These are phyloP conservation scores for Lizonia empirigonia DNA, from an alignment of 2,329 filamentous ascomycete species.

Conservation along the genomic window DNA sequence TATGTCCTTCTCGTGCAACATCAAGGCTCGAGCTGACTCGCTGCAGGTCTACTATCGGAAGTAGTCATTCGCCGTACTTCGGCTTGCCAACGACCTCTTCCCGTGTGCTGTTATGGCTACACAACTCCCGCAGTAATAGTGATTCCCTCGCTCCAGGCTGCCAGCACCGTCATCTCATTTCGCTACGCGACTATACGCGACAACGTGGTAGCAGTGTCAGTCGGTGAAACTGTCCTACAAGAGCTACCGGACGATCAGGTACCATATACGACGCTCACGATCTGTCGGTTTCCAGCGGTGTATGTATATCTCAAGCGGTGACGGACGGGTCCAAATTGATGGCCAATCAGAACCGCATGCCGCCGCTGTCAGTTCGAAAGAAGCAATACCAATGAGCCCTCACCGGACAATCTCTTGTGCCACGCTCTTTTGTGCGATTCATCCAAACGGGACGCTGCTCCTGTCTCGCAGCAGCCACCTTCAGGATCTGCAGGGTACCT, in stretches of 20 bases:
- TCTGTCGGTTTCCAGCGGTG: conserved; percentile 19
- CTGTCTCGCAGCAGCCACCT: conserved; percentile 22
- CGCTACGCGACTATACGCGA: conserved; percentile 8
- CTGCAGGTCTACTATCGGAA: conserved; percentile 57
- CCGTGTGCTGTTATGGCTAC: not conserved
- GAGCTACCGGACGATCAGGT: not conserved
- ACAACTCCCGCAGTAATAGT: not conserved
- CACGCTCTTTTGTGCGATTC: conserved; percentile 20
- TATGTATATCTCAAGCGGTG: conserved; percentile 24
- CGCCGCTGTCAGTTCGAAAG: conserved; percentile 7
- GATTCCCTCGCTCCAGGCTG: not conserved
- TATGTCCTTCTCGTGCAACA: conserved; percentile 49
- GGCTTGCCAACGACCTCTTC: not conserved
- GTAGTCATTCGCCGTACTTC: conserved; percentile 20
- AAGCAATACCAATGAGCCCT: conserved; percentile 23
- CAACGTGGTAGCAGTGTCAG: conserved; percentile 18
- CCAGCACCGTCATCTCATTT: not conserved
- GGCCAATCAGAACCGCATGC: conserved; percentile 20
- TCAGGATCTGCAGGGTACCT: conserved; percentile 17
- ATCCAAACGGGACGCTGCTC: conserved; percentile 12
- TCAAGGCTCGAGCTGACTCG: conserved; percentile 26
- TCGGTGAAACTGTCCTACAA: conserved; percentile 9
- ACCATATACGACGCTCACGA: not conserved
- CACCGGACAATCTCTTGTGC: conserved; percentile 37
- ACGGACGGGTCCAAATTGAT: conserved; percentile 9